Conservation (phyloP, 768 basidiomycete species). For the Tricholoma flavovirens region DNA sequence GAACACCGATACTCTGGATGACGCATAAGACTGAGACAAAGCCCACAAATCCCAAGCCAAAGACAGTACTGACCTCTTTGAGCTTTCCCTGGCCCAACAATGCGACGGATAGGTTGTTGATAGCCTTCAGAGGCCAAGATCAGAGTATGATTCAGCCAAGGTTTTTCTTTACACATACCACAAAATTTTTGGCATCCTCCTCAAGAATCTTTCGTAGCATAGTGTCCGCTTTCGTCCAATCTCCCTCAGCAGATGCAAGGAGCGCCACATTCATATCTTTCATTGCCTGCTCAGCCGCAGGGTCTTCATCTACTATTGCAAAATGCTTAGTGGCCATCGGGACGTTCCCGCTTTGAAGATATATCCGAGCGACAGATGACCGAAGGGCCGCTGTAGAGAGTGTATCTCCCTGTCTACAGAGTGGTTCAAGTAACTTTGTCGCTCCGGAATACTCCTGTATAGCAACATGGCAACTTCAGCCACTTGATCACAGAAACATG, state of each 20-base stretch:
- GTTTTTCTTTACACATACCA: conserved; percentile 32
- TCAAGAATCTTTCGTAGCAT: conserved; percentile 39
- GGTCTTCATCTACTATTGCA: conserved; percentile 39
- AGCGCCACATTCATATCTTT: conserved; percentile 64
- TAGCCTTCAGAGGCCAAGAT: conserved; percentile 37
- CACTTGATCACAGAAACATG: neutral
- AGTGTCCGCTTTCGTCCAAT: conserved; percentile 53
- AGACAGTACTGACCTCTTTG: conserved; percentile 47
- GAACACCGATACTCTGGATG: conserved; percentile 57
- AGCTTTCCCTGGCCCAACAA: conserved; percentile 66
- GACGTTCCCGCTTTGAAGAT: conserved; percentile 70
- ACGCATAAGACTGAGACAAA: neutral
- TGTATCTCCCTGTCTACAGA: conserved; percentile 40
- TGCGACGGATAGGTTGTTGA: conserved; percentile 73
- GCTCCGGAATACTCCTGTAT: conserved; percentile 66
- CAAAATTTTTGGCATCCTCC: conserved; percentile 54
- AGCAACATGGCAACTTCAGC: neutral
- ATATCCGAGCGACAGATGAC: conserved; percentile 66
- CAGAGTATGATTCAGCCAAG: neutral
- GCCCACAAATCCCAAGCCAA: neutral
- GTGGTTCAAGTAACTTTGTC: conserved; percentile 58
- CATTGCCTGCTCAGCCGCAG: conserved; percentile 34
- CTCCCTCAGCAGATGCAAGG: conserved; percentile 61
- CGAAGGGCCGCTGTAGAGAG: conserved; percentile 50
- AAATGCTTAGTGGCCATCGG: conserved; percentile 56